A percentile compares a stretch with the other conserved stretches of the same genome.
Evolutionary conservation across 2,329 filamentous ascomycete genomes (phyloP).

Genomic region (Fusarium nanum): DNA sequence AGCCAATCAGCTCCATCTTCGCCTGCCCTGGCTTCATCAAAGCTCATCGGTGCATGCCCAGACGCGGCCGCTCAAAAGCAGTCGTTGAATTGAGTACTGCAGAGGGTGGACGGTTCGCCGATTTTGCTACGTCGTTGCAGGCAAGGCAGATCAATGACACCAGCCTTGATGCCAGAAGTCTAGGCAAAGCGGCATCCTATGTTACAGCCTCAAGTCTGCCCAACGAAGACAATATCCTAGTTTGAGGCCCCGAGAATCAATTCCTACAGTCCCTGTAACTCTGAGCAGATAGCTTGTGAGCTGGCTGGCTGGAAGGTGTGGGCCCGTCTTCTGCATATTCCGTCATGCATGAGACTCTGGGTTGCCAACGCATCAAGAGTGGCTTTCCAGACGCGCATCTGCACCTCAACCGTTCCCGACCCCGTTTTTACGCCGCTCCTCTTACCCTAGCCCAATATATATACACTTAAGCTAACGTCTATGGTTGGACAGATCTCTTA

Average conservation of each 20-base stretch:
- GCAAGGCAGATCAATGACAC: conserved; percentile 8
- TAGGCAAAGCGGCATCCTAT: conserved; percentile 1
- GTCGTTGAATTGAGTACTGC: not conserved
- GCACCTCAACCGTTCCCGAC: conserved; percentile 45
- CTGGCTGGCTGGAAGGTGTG: conserved; percentile 41
- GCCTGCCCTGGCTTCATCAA: conserved; percentile 14
- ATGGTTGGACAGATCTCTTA: conserved; percentile 52
- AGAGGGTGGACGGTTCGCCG: conserved; percentile 18
- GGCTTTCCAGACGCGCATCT: conserved; percentile 46
- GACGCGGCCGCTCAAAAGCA: conserved; percentile 19
- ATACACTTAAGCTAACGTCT: conserved; percentile 51
- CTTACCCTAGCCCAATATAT: conserved; percentile 46
- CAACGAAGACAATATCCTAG: conserved; percentile 20
- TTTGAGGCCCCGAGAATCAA: conserved; percentile 33
- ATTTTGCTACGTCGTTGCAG: conserved; percentile 24
- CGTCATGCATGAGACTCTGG: conserved; percentile 65
- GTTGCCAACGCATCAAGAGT: conserved; percentile 55
- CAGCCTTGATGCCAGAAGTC: not conserved
- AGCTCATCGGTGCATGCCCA: conserved; percentile 33
- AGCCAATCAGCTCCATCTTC: conserved; percentile 38
- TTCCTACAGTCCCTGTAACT: conserved; percentile 20
- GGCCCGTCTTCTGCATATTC: conserved; percentile 61
- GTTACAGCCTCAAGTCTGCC: conserved; percentile 9
- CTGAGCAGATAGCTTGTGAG: conserved; percentile 31
- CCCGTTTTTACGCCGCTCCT: conserved; percentile 39